These are phyloP conservation scores for Raffaelea arxii DNA, from an alignment of 2,329 filamentous ascomycete species.

Conservation along the genomic window DNA sequence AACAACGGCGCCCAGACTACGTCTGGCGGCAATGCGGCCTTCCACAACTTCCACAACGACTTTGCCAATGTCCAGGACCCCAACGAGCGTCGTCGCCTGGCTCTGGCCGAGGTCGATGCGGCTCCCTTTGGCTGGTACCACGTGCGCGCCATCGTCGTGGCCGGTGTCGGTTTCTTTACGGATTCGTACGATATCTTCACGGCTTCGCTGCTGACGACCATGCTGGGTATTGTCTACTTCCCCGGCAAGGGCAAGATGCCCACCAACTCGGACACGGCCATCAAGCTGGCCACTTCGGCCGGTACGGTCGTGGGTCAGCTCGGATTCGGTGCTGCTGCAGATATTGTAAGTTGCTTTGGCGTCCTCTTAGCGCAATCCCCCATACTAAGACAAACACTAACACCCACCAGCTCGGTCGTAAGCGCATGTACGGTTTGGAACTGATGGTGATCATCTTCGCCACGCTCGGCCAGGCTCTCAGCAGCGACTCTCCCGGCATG, in stretches of 20 bases:
- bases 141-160: slow-evolving; percentile 65
- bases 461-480: slow-evolving; percentile 61
- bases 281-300: slow-evolving; percentile 76
- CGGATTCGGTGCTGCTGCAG: slow-evolving; percentile 68
- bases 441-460: slow-evolving; percentile 73
- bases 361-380: no score
- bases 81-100: slow-evolving; percentile 69
- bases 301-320: slow-evolving; percentile 79
- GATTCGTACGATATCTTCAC: slow-evolving; percentile 74
- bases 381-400: neutral
- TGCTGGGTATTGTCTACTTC: slow-evolving; percentile 73
- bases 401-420: slow-evolving; percentile 23
- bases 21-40: slow-evolving; percentile 57
- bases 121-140: slow-evolving; percentile 81
- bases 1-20: slow-evolving; percentile 31
- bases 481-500: slow-evolving; percentile 52
- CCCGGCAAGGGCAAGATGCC: slow-evolving; percentile 51
- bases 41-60: slow-evolving; percentile 59
- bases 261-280: slow-evolving; percentile 61
- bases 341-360: slow-evolving; percentile 33
- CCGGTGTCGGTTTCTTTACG: slow-evolving; percentile 82
- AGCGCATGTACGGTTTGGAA: slow-evolving; percentile 62
- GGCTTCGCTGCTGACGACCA: slow-evolving; percentile 61
- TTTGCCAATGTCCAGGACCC: slow-evolving; percentile 51
- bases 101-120: slow-evolving; percentile 73